Evolutionary conservation across 495 filamentous ascomycete genomes (phyloP), one percentile per base, ranked within the genome.

Genomic region (Penicillium salamii): DNA sequence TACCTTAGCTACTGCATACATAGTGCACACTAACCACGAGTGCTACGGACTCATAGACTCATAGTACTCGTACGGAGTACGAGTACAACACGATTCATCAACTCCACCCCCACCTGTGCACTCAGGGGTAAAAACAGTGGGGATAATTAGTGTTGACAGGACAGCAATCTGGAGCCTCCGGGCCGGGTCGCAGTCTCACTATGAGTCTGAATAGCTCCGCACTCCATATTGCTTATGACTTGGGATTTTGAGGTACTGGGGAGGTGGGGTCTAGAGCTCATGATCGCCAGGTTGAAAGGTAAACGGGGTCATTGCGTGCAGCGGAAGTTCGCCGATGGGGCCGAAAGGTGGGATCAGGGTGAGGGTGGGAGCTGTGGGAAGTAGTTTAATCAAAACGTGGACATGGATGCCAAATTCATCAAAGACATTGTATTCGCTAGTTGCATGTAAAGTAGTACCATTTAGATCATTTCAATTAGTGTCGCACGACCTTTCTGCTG

Each of bases 291-390:
- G 24, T 41, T 33, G 17, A 24, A 41, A 34, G 23, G 32, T 34
- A 4, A 46, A 52, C 29, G 33, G 14, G 40, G 26, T 17, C 7
- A 52, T 52, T 52, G 35, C 23, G 23, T 26, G 23, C 23, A 26
- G 23, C 23, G 23, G 23, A 26, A 26, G 23, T 26, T 26, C 23
- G 3, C 23, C 23, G 23, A 26, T 26, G 23, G 23, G 15, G 9
- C 24, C 23, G 19, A 17, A 28, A 28, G 26, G 23, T 15, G 37
- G 12, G 37, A 26, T 24, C 1, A 26, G 14, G 14, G 15, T 15
- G 39, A 17, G 29, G 11, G 19, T 5, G 3, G 11, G 4, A 12
- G 11, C 29, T 32, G 5, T 40, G 19, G n/a, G 38, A n/a, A n/a
- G 26, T 19, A 32, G 17, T 31, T 20, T n/a, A 26, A 26, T 26